phyloP scores from a whole-genome alignment of 163 green algal species.

The Scenedesmus sp. region DNA sequence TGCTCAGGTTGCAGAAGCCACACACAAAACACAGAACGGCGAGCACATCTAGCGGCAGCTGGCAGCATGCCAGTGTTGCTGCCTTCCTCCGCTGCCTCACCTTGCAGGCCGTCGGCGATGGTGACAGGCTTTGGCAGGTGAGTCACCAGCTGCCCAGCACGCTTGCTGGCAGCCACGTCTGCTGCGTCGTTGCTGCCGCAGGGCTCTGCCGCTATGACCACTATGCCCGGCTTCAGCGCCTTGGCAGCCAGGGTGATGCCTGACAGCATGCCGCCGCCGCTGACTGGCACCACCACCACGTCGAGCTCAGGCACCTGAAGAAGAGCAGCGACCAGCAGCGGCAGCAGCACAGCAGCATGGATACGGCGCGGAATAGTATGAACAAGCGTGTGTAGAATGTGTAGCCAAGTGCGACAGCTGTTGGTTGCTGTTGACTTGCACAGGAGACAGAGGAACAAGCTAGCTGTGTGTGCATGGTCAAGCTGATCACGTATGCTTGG shows the following conservation, averaged over 20 bases:
- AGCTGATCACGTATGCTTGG: no score
- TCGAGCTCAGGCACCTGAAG: slow-evolving; percentile 76
- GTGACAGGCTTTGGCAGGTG: slow-evolving; percentile 70
- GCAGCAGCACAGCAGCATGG: slow-evolving; percentile 1
- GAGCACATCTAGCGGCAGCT: neutral
- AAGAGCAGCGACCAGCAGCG: neutral
- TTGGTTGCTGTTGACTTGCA: neutral
- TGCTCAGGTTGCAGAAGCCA: neutral
- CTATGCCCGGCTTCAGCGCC: slow-evolving; percentile 63
- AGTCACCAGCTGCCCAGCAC: slow-evolving; percentile 69
- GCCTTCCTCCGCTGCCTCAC: slow-evolving; percentile 15
- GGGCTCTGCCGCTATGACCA: slow-evolving; percentile 87
- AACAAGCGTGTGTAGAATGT: no score
- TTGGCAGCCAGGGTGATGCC: slow-evolving; percentile 85
- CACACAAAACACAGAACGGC: neutral
- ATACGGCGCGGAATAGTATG: neutral
- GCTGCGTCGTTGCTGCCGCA: slow-evolving; percentile 75
- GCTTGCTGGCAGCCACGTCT: slow-evolving; percentile 74
- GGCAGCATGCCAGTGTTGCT: neutral
- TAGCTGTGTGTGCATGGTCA: neutral
- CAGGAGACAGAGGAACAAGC: neutral
- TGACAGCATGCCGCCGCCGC: slow-evolving; percentile 86
- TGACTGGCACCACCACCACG: slow-evolving; percentile 81
- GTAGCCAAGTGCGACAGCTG: neutral
- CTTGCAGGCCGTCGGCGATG: slow-evolving; percentile 86